These are phyloP conservation scores for Akebia trifoliata DNA, from an alignment of 164 flowering plant species.

Conservation along the genomic window DNA sequence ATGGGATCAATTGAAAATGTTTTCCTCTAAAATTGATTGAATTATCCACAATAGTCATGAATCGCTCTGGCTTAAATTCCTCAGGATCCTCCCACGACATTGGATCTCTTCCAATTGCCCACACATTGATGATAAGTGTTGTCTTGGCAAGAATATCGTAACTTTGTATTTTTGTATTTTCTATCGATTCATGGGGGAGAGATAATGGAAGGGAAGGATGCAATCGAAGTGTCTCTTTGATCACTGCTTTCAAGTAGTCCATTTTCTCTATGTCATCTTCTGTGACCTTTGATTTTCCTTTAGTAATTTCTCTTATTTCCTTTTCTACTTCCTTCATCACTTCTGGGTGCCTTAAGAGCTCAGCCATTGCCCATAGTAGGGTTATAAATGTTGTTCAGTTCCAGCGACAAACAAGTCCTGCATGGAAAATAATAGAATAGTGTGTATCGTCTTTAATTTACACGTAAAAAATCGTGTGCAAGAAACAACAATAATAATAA, in stretches of 20 bases:
- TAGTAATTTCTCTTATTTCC: slow-evolving; percentile 12
- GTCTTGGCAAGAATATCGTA: slow-evolving; percentile 46
- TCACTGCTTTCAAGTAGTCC: slow-evolving; percentile 39
- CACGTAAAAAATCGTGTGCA: too few relatives aligned
- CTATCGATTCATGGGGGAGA: slow-evolving; percentile 48
- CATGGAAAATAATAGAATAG: not conserved
- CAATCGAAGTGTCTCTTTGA: slow-evolving; percentile 48
- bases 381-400: slow-evolving; percentile 5
- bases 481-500: too few relatives aligned
- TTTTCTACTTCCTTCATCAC: slow-evolving; percentile 13
- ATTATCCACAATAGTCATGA: slow-evolving; percentile 23
- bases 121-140: slow-evolving; percentile 38
- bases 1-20: slow-evolving; percentile 47
- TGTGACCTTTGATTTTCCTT: slow-evolving; percentile 8
- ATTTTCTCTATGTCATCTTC: slow-evolving; percentile 20
- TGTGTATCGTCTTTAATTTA: too few relatives aligned
- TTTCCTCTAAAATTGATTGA: slow-evolving; percentile 40
- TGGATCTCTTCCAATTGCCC: slow-evolving; percentile 52
- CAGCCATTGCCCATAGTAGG: slow-evolving; percentile 20
- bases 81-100: slow-evolving; percentile 42
- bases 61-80: slow-evolving; percentile 45
- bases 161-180: slow-evolving; percentile 33
- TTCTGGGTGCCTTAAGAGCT: slow-evolving; percentile 12
- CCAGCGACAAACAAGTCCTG: slow-evolving; percentile 18
- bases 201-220: slow-evolving; percentile 50